phyloP scores from a whole-genome alignment of 2,329 filamentous ascomycete genomes.

The Aspergillus neoniger region DNA sequence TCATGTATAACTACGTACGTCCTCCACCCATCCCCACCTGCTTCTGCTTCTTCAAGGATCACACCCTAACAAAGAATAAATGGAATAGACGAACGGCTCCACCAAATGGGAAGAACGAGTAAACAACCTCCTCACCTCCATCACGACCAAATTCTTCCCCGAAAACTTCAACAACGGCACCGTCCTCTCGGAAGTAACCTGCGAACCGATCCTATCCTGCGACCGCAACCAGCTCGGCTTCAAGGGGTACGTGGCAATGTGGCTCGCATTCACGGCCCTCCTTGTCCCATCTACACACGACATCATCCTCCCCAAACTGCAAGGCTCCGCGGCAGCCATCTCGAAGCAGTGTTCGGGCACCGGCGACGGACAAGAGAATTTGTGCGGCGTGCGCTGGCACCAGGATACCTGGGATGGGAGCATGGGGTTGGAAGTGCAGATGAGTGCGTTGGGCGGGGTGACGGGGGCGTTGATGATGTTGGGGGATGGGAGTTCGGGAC shows the following conservation, averaged over 20 bases:
- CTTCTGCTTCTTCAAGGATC: background rate
- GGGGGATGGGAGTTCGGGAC: conserved; percentile 23
- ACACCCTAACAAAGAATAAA: background rate
- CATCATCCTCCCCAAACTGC: conserved; percentile 58
- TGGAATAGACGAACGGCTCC: conserved; percentile 30
- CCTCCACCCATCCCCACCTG: too few species aligned
- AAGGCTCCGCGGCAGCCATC: conserved; percentile 59
- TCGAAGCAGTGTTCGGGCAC: conserved; percentile 54
- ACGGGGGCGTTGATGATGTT: conserved; percentile 5
- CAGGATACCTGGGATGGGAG: conserved; percentile 33
- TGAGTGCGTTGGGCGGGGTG: conserved; percentile 32
- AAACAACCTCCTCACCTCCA: conserved; percentile 55
- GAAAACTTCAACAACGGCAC: conserved; percentile 40
- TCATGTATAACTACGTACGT: conserved; percentile 53
- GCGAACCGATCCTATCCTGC: conserved; percentile 62
- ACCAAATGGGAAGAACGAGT: conserved; percentile 58
- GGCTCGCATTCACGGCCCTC: conserved; percentile 61
- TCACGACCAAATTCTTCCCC: conserved; percentile 53
- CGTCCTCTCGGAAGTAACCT: conserved; percentile 65
- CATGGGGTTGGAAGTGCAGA: conserved; percentile 37
- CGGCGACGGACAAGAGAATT: conserved; percentile 58
- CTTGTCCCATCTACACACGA: conserved; percentile 59
- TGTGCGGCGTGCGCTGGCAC: conserved; percentile 51
- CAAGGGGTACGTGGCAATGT: conserved; percentile 69
- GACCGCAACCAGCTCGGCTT: conserved; percentile 70